A percentile compares a stretch with the other conserved stretches of the same genome.
Evolutionary conservation across 139 green algal genomes (phyloP).

Genomic region (Chloropicon primus): DNA sequence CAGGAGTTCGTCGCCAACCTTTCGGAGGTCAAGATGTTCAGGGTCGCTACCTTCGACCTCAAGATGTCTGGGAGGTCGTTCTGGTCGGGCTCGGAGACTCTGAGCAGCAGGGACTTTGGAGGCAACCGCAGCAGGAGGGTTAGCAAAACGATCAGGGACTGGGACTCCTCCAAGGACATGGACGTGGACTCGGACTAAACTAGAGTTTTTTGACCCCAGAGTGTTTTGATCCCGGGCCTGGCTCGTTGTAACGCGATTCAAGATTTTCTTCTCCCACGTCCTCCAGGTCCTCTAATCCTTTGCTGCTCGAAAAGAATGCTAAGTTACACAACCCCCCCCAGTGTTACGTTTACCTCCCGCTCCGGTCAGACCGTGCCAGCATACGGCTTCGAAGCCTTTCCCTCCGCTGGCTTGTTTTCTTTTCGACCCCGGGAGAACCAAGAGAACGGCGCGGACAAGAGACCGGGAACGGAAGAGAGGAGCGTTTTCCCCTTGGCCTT

Average conservation of each 20-base stretch:
- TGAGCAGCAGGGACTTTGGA: neutral
- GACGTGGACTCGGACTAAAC: no score
- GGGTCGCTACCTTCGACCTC: neutral
- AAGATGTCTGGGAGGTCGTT: neutral
- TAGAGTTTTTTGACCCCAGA: no score
- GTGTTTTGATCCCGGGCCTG: no score
- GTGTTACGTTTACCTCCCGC: neutral
- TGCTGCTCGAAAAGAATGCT: no score
- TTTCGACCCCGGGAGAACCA: no score
- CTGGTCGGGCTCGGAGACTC: neutral
- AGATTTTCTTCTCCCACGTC: no score
- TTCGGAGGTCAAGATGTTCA: neutral
- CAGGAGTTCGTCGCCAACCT: conserved; percentile 21
- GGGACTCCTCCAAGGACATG: neutral
- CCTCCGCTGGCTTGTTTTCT: no score
- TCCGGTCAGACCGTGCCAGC: neutral
- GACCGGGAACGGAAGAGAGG: neutral
- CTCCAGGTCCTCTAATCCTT: no score
- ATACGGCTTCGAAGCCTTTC: neutral
- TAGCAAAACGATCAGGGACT: neutral
- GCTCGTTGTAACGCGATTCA: no score
- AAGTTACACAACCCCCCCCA: no score
- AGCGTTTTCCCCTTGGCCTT: neutral
- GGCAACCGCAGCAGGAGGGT: neutral
- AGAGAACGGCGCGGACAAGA: neutral